Percentiles rank a stretch among this genome's conserved stretches.
These are phyloP conservation scores for Cardiospermum halicacabum DNA, from an alignment of 345 rosid species.

Conservation along the genomic window DNA sequence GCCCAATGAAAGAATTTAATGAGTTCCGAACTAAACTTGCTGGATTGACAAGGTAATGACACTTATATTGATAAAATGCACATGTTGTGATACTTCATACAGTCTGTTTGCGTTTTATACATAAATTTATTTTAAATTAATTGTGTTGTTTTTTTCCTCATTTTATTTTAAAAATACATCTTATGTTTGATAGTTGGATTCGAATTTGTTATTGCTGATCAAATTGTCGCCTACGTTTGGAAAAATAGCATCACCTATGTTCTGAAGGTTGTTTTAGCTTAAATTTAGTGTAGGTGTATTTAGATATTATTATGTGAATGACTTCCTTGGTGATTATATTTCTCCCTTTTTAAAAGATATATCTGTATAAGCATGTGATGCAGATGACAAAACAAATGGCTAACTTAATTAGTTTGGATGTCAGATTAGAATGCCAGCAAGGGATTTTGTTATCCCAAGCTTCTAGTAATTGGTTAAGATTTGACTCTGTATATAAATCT, in stretches of 20 bases:
- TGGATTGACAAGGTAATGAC: constrained; percentile 65
- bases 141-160: too few species aligned
- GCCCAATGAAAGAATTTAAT: constrained; percentile 67
- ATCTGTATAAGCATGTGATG: not conserved
- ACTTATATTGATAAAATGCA: too few species aligned
- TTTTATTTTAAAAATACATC: too few species aligned
- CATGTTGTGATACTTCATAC: too few species aligned
- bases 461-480: not conserved
- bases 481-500: not conserved
- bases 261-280: not conserved
- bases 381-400: not conserved
- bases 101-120: too few species aligned
- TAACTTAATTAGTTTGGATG: not conserved
- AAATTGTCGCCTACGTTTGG: not conserved
- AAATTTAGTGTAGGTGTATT: constrained; percentile 4
- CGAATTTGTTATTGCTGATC: not conserved
- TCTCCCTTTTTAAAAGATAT: not conserved
- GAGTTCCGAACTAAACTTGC: constrained; percentile 87
- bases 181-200: not conserved
- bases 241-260: not conserved
- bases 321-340: not conserved
- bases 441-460: not conserved
- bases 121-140: too few species aligned
- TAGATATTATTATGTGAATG: not conserved
- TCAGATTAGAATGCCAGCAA: not conserved